Conservation (phyloP, 2,329 filamentous ascomycete genomes). For the Thielaviopsis punctulata region DNA sequence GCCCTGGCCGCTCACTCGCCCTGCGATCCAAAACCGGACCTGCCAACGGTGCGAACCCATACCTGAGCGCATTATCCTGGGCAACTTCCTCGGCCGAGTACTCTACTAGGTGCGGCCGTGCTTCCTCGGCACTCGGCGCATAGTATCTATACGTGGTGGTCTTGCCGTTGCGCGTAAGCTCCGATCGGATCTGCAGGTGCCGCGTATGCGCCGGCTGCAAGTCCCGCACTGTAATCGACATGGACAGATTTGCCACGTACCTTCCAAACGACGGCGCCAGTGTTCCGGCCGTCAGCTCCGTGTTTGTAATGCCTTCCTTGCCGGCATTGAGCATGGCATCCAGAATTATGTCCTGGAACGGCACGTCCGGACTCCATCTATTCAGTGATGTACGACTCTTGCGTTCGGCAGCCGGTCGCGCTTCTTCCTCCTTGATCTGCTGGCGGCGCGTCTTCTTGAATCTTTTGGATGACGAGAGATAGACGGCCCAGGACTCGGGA, state of each 20-base stretch:
- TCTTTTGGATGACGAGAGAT: slow-evolving; percentile 19
- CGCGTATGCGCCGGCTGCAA: slow-evolving; percentile 24
- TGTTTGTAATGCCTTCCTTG: slow-evolving; percentile 20
- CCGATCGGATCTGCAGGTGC: slow-evolving; percentile 21
- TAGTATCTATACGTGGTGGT: slow-evolving; percentile 13
- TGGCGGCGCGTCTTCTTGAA: slow-evolving; percentile 11
- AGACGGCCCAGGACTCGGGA: slow-evolving; percentile 37
- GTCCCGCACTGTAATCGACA: slow-evolving; percentile 16
- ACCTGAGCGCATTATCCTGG: slow-evolving; percentile 4
- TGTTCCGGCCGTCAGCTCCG: slow-evolving; percentile 21
- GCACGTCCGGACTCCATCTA: slow-evolving; percentile 10
- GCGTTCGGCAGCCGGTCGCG: not conserved
- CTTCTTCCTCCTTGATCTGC: slow-evolving; percentile 11
- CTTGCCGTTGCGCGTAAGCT: slow-evolving; percentile 12
- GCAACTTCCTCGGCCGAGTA: not conserved
- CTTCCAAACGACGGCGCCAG: slow-evolving; percentile 21
- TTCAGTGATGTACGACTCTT: not conserved
- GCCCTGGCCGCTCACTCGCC: not conserved
- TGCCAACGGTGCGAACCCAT: slow-evolving; percentile 7
- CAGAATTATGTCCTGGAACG: slow-evolving; percentile 16
- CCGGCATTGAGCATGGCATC: slow-evolving; percentile 20
- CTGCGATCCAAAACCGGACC: not conserved
- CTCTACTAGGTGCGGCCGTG: not conserved
- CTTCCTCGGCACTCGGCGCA: slow-evolving; percentile 1
- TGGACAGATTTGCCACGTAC: slow-evolving; percentile 17